phyloP scores from a whole-genome alignment of 2,329 filamentous ascomycete species.

The Phyllosticta citrichinensis region DNA sequence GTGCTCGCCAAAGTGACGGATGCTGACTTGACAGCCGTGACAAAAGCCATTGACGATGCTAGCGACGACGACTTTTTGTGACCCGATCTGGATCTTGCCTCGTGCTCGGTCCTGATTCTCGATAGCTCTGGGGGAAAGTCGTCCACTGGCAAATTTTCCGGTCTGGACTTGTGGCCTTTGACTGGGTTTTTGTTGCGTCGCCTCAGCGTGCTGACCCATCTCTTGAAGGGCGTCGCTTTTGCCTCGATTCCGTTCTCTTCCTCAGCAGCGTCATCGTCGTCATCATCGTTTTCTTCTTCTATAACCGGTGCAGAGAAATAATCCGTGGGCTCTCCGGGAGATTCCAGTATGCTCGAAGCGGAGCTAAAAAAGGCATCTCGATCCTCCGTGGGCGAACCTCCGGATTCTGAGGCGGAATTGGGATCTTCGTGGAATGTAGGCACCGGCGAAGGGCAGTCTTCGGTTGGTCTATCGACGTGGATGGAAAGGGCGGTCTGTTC shows the following conservation, averaged over 20 bases:
- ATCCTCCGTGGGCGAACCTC: not conserved
- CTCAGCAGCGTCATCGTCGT: not conserved
- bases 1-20: conserved; percentile 66
- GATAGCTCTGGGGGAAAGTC: not conserved
- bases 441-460: not conserved
- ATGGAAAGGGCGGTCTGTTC: conserved; percentile 5
- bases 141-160: not conserved
- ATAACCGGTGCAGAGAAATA: not conserved
- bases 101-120: not conserved
- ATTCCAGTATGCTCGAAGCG: not conserved
- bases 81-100: conserved; percentile 9
- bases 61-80: conserved; percentile 46
- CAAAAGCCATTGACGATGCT: conserved; percentile 65
- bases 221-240: conserved; percentile 46
- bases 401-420: not conserved
- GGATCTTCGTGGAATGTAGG: conserved; percentile 3
- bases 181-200: conserved; percentile 38
- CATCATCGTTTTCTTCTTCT: not conserved
- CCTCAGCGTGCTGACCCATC: conserved; percentile 63
- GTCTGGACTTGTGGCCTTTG: conserved; percentile 21
- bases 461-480: not conserved
- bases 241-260: not conserved
- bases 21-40: conserved; percentile 72
- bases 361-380: not conserved
- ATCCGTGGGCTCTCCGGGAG: not conserved